Conservation (phyloP, 805 yeast genomes). For the Candida pseudoglaebosa region DNA sequence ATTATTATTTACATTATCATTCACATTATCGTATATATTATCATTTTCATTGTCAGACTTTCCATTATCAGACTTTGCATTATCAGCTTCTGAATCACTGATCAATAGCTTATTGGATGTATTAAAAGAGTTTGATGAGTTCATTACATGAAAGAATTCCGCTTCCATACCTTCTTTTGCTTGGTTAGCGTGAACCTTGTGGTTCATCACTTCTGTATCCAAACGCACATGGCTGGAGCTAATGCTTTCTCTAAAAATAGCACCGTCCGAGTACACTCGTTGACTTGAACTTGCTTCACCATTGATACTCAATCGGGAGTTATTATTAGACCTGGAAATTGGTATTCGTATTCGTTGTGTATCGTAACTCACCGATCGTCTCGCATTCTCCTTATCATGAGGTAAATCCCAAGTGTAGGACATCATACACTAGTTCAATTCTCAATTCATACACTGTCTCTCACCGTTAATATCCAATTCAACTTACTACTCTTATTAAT, state of each 20-base stretch:
- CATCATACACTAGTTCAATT: not conserved
- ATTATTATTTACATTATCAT: too few relatives aligned
- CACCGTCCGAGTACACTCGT: conserved; percentile 2
- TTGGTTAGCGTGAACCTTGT: not conserved
- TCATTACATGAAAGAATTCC: not conserved
- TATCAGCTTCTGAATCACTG: too few relatives aligned
- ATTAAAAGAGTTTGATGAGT: not conserved
- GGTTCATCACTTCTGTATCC: not conserved
- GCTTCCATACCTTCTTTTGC: not conserved
- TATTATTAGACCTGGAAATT: conserved; percentile 4
- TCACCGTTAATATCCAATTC: not conserved
- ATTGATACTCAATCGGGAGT: conserved; percentile 4
- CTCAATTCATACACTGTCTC: not conserved
- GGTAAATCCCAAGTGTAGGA: conserved; percentile 1
- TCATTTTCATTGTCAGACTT: too few relatives aligned
- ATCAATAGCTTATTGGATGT: not conserved
- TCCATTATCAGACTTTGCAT: too few relatives aligned
- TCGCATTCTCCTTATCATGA: conserved; percentile 3
- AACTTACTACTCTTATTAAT: too few relatives aligned
- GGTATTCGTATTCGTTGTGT: conserved; percentile 11
- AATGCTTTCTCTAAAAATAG: conserved; percentile 1
- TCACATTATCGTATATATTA: too few relatives aligned
- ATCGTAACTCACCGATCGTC: conserved; percentile 13
- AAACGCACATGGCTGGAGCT: not conserved
- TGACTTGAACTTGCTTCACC: not conserved